These are phyloP conservation scores for Aphanomyces stellatus DNA, from an alignment of 352 stramenopile genomes.

Conservation along the genomic window DNA sequence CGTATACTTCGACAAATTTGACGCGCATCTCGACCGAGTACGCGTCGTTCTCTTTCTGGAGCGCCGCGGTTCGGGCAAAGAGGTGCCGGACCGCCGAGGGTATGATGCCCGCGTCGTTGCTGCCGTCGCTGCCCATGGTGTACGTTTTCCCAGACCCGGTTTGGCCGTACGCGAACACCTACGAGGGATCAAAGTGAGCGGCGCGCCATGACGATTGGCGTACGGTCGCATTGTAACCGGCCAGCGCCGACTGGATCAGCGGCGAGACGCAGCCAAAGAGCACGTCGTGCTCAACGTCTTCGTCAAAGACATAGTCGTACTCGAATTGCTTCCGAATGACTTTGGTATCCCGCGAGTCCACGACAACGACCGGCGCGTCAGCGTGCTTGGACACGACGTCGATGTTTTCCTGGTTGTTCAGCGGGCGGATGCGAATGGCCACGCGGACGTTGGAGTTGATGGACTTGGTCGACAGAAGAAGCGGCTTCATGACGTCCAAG, in stretches of 20 bases:
- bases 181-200: neutral
- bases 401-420: conserved; percentile 29
- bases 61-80: conserved; percentile 63
- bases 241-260: conserved; percentile 77
- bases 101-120: conserved; percentile 77
- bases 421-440: conserved; percentile 37
- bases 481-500: neutral
- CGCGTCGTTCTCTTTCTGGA: conserved; percentile 37
- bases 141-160: conserved; percentile 84
- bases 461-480: too few relatives aligned
- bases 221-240: conserved; percentile 90
- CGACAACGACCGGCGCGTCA: conserved; percentile 67
- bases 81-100: conserved; percentile 67
- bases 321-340: conserved; percentile 41
- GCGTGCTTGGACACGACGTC: conserved; percentile 33
- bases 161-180: conserved; percentile 91
- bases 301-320: conserved; percentile 76
- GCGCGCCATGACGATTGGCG: too few relatives aligned
- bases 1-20: conserved; percentile 88
- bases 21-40: conserved; percentile 56
- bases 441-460: conserved; percentile 41
- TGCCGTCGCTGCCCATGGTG: conserved; percentile 90
- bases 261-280: conserved; percentile 64
- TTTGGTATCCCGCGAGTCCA: conserved; percentile 19
- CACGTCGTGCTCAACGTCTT: conserved; percentile 71